Conservation (phyloP, 1,284 basidiomycete species). For the Entoloma clypeatum region DNA sequence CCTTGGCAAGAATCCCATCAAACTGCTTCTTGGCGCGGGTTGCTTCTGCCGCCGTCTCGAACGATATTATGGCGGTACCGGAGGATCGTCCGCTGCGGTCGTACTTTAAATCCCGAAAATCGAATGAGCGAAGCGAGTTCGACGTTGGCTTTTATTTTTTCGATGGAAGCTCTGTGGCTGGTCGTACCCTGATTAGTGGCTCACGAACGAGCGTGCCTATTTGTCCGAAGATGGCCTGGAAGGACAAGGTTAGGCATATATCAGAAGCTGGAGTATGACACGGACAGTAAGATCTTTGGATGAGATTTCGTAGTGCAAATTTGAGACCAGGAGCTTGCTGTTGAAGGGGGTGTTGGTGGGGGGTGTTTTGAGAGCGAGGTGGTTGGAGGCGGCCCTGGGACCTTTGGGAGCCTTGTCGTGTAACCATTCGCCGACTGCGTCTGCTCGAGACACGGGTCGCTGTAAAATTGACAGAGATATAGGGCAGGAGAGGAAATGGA, state of each 20-base stretch:
- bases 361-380: conserved; percentile 17
- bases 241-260: conserved; percentile 10
- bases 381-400: conserved; percentile 25
- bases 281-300: conserved; percentile 84
- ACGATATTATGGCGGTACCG: conserved; percentile 82
- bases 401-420: conserved; percentile 65
- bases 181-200: conserved; percentile 92
- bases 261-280: conserved; percentile 28
- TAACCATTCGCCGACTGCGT: conserved; percentile 60
- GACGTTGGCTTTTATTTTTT: conserved; percentile 44
- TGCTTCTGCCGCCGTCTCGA: conserved; percentile 77
- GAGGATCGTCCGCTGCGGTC: conserved; percentile 93
- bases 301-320: conserved; percentile 92
- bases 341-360: conserved; percentile 34
- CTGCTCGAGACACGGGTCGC: conserved; percentile 44
- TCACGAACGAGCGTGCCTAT: conserved; percentile 90
- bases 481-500: no score
- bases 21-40: conserved; percentile 83
- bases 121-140: conserved; percentile 34
- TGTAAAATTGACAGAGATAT: no score
- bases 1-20: conserved; percentile 88
- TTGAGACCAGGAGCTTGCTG: conserved; percentile 76
- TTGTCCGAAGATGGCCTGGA: conserved; percentile 85
- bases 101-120: conserved; percentile 66
- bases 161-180: conserved; percentile 57